Percentiles rank a stretch among this genome's conserved stretches.
Evolutionary conservation across 225 moss, liverwort and hornwort genomes (phyloP).

Genomic region (Polytrichum formosum): DNA sequence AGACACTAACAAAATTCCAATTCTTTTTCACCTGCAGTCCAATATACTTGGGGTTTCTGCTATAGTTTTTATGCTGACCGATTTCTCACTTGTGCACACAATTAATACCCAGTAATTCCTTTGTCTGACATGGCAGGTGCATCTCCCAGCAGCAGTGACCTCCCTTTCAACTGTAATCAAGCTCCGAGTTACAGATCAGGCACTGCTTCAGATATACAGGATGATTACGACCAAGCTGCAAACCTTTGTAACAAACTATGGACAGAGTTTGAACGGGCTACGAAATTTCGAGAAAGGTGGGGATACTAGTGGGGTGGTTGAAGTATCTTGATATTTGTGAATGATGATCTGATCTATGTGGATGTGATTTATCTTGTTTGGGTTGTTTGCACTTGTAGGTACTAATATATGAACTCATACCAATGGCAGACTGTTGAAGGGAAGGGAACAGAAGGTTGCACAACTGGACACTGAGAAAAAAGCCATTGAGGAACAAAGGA

Average conservation of each 20-base stretch:
- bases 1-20: no score
- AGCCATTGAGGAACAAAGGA: conserved; percentile 29
- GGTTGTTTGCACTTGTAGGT: not conserved
- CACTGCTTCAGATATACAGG: not conserved
- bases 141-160: no score
- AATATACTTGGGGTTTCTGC: no score
- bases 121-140: no score
- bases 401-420: conserved; percentile 9
- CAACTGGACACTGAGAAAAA: conserved; percentile 21
- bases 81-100: no score
- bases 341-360: not conserved
- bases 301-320: not conserved
- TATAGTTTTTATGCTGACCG: no score
- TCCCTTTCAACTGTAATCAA: no score
- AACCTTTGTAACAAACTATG: conserved; percentile 43
- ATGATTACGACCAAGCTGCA: conserved; percentile 22
- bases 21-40: no score
- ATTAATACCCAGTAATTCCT: no score
- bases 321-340: not conserved
- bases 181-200: not conserved
- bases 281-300: conserved; percentile 44
- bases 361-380: not conserved
- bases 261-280: conserved; percentile 40
- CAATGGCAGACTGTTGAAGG: conserved; percentile 29
- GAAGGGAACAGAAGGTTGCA: conserved; percentile 22